Conservation (phyloP, 176 grass and related monocot genomes). For the Saccharum spontaneum region DNA sequence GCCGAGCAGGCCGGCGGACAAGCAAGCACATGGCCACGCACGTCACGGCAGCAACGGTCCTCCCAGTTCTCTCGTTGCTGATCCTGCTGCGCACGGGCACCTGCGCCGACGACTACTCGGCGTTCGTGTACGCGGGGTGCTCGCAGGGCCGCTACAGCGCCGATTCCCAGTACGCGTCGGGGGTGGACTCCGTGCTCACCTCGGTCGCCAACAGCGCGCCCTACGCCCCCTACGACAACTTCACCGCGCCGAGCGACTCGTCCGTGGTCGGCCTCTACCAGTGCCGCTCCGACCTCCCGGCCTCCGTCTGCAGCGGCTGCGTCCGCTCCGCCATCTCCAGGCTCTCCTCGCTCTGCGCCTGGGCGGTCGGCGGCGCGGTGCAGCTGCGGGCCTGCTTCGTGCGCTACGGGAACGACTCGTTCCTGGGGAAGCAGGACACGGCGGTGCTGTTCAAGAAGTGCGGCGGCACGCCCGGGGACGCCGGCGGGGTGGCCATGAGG, state of each 20-base stretch:
- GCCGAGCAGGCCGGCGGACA: neutral
- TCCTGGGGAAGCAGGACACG: slow-evolving; percentile 69
- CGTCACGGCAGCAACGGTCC: neutral
- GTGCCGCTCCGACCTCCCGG: slow-evolving; percentile 78
- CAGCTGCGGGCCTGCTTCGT: slow-evolving; percentile 95
- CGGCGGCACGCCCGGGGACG: slow-evolving; percentile 34
- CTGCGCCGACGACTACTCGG: slow-evolving; percentile 47
- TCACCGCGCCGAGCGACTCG: slow-evolving; percentile 28
- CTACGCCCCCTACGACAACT: slow-evolving; percentile 61
- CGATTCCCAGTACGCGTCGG: slow-evolving; percentile 49
- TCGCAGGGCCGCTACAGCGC: slow-evolving; percentile 63
- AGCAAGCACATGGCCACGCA: slow-evolving; percentile 36
- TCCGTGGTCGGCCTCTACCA: slow-evolving; percentile 58
- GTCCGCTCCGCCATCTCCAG: slow-evolving; percentile 49
- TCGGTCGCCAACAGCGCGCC: slow-evolving; percentile 58
- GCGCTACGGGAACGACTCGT: slow-evolving; percentile 91
- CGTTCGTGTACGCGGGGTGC: slow-evolving; percentile 86
- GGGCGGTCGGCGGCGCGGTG: slow-evolving; percentile 50
- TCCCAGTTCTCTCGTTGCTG: slow-evolving; percentile 27
- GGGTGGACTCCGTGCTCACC: slow-evolving; percentile 75
- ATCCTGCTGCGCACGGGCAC: neutral
- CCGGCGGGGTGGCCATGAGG: slow-evolving; percentile 49
- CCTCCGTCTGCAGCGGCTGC: slow-evolving; percentile 58
- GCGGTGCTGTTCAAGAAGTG: slow-evolving; percentile 84
- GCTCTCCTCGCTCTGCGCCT: slow-evolving; percentile 60